Evolutionary conservation across 2,329 filamentous ascomycete species (phyloP), one percentile per base, ranked within the genome.

Genomic region (Amauroascus verrucosus): DNA sequence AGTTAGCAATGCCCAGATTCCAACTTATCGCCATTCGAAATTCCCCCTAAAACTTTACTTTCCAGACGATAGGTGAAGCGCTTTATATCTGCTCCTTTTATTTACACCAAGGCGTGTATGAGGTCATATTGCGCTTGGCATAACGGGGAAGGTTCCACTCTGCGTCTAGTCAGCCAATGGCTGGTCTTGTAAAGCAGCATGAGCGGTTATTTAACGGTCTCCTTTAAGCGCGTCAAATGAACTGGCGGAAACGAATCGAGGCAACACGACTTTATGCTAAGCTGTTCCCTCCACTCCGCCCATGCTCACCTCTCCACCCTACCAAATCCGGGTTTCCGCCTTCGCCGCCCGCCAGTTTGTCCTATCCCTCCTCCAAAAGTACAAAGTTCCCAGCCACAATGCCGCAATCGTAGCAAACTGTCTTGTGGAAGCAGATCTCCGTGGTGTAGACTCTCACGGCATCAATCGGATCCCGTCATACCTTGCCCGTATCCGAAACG

Each of bases 391-490:
- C 0, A 53, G 67, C 0, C 65, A 73, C 2, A 78, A 86, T 58
- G 84, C 86, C 14, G 58, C 69, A 3, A 80, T 81, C 33, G 70
- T 89, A 11, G 81, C 85, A n/a, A 70, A 72, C 56, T 85, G 82
- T 57, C 79, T 91, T 1, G 76, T 90, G 1, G 79, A 80, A 33
- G 86, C 86, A 11, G 86, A 91, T 61, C 77, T 91, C 0, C 82
- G 86, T 38, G 86, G 86, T 48, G 82, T 90, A 24, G 86, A 91
- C 63, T 88, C 85, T 0, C 86, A 91, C 65, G 86, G 83, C 56
- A 81, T 86, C 65, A 88, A 87, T 66, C 81, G 86, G 5, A 81
- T 91, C 38, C 85, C 86, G 1, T 86, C 83, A 0, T 91, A 91
- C 71, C 80, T 90, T 72, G 76, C 80, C 51, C 82, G 86, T 16